Conservation (phyloP, 1,139 yeast species). For the Blastobotrys capitulatus region DNA sequence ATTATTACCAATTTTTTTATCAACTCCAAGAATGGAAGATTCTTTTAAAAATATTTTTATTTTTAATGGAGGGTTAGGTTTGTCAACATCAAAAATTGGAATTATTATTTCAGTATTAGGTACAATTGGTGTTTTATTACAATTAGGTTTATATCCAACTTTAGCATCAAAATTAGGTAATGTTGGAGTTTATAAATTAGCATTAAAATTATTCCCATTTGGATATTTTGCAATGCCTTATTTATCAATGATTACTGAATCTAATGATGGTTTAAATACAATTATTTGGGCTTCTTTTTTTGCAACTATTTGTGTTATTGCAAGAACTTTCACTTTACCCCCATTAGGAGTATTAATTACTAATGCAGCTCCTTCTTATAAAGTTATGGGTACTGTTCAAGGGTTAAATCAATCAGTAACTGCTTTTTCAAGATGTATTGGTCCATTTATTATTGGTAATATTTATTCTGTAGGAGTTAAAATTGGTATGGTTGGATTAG, state of each 20-base stretch:
- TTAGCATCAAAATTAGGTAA: slow-evolving; percentile 48
- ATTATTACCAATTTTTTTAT: slow-evolving; percentile 54
- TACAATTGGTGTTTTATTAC: slow-evolving; percentile 46
- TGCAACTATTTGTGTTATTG: slow-evolving; percentile 29
- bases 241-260: slow-evolving; percentile 40
- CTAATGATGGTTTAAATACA: slow-evolving; percentile 35
- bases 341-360: slow-evolving; percentile 31
- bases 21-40: slow-evolving; percentile 40
- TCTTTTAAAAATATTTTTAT: slow-evolving; percentile 34
- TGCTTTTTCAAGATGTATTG: slow-evolving; percentile 51
- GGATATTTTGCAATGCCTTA: slow-evolving; percentile 49
- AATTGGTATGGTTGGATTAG: slow-evolving; percentile 41
- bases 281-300: slow-evolving; percentile 15
- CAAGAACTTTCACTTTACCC: slow-evolving; percentile 29
- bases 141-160: slow-evolving; percentile 48
- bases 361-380: slow-evolving; percentile 27
- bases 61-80: slow-evolving; percentile 48
- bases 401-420: slow-evolving; percentile 35
- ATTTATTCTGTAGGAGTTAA: slow-evolving; percentile 44
- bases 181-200: slow-evolving; percentile 41
- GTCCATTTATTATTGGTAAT: slow-evolving; percentile 53
- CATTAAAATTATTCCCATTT: slow-evolving; percentile 44
- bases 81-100: slow-evolving; percentile 47
- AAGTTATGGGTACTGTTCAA: slow-evolving; percentile 29
- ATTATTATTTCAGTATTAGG: slow-evolving; percentile 51